phyloP scores from a whole-genome alignment of 2,329 filamentous ascomycete genomes.

The Diaporthe vexans region DNA sequence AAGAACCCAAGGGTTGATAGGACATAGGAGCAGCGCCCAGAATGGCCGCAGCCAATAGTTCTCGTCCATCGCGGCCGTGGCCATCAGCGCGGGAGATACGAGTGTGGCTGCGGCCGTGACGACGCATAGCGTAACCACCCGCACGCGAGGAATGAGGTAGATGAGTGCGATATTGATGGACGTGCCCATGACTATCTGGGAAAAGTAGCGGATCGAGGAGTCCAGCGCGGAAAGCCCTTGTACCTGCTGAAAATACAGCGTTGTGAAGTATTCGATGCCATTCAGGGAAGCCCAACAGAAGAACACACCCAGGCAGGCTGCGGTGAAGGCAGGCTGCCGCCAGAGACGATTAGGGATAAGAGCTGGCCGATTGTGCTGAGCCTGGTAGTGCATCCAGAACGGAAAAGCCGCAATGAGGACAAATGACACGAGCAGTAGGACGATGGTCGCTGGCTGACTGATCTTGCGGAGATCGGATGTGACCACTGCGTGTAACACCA shows the following conservation, averaged over 20 bases:
- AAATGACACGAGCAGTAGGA: slow-evolving; percentile 58
- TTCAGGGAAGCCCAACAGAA: slow-evolving; percentile 62
- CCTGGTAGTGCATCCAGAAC: slow-evolving; percentile 67
- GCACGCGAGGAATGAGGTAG: slow-evolving; percentile 55
- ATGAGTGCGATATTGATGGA: slow-evolving; percentile 50
- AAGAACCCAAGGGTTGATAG: slow-evolving; percentile 62
- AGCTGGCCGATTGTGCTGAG: slow-evolving; percentile 61
- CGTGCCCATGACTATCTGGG: slow-evolving; percentile 48
- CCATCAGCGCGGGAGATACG: slow-evolving; percentile 67
- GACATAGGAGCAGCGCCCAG: slow-evolving; percentile 60
- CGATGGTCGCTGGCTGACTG: slow-evolving; percentile 56
- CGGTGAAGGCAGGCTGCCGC: slow-evolving; percentile 68
- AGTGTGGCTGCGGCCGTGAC: slow-evolving; percentile 59
- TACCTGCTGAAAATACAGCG: slow-evolving; percentile 65
- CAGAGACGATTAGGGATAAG: slow-evolving; percentile 73
- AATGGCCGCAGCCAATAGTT: slow-evolving; percentile 64
- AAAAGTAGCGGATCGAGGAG: slow-evolving; percentile 63
- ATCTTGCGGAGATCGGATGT: slow-evolving; percentile 56
- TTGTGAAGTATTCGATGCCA: slow-evolving; percentile 62
- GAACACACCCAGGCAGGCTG: slow-evolving; percentile 65
- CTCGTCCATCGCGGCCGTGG: slow-evolving; percentile 60
- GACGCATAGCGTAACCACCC: slow-evolving; percentile 55
- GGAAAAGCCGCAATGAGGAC: slow-evolving; percentile 63
- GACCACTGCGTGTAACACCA: slow-evolving; percentile 46
- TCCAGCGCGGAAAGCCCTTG: slow-evolving; percentile 60